Evolutionary conservation across 2,329 filamentous ascomycete species (phyloP).

Genomic region (Alternaria viburni): DNA sequence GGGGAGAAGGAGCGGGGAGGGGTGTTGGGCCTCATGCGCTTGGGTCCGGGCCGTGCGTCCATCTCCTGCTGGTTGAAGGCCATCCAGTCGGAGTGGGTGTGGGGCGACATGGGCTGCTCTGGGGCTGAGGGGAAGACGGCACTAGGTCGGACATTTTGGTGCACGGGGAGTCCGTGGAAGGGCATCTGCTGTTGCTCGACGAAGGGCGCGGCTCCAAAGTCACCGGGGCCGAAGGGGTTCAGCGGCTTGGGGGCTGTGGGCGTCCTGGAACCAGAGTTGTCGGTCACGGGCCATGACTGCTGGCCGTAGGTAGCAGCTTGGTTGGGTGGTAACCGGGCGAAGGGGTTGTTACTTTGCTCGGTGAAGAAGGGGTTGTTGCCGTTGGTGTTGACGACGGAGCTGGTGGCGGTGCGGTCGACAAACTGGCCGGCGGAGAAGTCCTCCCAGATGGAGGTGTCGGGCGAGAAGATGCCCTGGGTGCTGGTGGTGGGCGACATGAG

Average conservation of each 20-base stretch:
- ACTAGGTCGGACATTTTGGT: constrained; percentile 53
- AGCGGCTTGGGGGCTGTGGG: constrained; percentile 76
- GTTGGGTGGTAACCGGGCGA: constrained; percentile 65
- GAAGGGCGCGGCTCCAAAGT: constrained; percentile 57
- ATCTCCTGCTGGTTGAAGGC: constrained; percentile 58
- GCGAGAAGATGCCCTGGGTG: constrained; percentile 59
- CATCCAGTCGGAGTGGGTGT: constrained; percentile 67
- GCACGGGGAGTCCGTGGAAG: constrained; percentile 47
- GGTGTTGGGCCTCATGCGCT: constrained; percentile 70
- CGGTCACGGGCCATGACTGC: constrained; percentile 66
- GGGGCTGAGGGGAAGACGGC: constrained; percentile 56
- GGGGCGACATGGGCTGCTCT: constrained; percentile 64
- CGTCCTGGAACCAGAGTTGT: constrained; percentile 74
- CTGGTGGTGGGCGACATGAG: constrained; percentile 58
- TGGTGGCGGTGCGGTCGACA: constrained; percentile 46
- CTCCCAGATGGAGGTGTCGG: constrained; percentile 58
- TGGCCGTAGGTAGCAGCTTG: constrained; percentile 57
- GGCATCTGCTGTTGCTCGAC: constrained; percentile 50
- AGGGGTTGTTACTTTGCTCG: constrained; percentile 62
- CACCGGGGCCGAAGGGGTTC: constrained; percentile 63
- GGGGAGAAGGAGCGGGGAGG: constrained; percentile 77
- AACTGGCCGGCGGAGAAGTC: constrained; percentile 51
- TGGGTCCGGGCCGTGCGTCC: constrained; percentile 56
- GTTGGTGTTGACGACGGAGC: constrained; percentile 50
- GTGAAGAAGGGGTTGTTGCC: constrained; percentile 57